phyloP scores from a whole-genome alignment of 164 flowering plant genomes.

The Litsea cubeba region DNA sequence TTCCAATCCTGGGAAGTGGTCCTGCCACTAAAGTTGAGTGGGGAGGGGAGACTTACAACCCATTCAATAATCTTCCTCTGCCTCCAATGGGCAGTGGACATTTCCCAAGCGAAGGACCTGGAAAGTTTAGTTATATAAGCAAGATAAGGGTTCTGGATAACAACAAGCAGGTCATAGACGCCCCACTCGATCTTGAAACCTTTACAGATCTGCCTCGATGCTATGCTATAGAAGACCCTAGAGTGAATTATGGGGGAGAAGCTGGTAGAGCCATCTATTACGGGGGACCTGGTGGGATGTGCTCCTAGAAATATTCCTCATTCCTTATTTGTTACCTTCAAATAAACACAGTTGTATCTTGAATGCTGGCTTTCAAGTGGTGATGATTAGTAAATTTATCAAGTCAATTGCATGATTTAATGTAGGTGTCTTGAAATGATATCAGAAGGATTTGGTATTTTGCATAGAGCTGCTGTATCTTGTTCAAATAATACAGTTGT shows the following conservation, averaged over 20 bases:
- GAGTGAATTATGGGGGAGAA: not conserved
- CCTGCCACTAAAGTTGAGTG: not conserved
- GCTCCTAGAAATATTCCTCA: no score
- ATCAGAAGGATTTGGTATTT: no score
- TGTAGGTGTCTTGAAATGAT: no score
- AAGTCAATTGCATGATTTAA: no score
- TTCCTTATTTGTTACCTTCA: not conserved
- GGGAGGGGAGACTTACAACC: not conserved
- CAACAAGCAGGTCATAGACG: not conserved
- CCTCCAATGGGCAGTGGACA: conserved; percentile 2
- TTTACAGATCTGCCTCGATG: not conserved
- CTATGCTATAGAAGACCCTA: not conserved
- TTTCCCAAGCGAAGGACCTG: not conserved
- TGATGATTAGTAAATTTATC: not conserved
- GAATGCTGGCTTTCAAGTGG: not conserved
- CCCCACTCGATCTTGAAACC: not conserved
- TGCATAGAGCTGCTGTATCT: no score
- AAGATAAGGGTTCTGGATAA: not conserved
- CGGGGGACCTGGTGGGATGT: no score
- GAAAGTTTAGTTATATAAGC: not conserved
- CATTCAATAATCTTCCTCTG: not conserved
- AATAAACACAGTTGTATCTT: no score
- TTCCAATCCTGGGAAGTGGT: not conserved
- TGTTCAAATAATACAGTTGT: no score
- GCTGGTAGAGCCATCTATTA: not conserved